Conservation (phyloP, 345 rosid species). For the Isatis tinctoria region DNA sequence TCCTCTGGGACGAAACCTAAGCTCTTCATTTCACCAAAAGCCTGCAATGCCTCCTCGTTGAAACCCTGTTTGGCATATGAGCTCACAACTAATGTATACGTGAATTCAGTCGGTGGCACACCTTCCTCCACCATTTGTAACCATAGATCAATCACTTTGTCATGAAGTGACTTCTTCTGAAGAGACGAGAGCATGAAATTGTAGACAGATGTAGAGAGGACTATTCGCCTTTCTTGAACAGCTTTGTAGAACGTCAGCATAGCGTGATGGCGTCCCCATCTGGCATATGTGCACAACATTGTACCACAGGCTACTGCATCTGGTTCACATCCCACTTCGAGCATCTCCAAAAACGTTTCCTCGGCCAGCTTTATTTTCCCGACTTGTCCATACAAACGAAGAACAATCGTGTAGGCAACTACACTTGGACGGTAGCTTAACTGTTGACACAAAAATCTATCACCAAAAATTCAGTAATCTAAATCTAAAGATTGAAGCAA, state of each 20-base stretch:
- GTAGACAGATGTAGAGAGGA: conserved; percentile 62
- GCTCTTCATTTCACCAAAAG: conserved; percentile 66
- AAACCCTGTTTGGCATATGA: conserved; percentile 61
- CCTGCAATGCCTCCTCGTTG: conserved; percentile 53
- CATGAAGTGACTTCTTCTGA: conserved; percentile 80
- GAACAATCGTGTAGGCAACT: conserved; percentile 65
- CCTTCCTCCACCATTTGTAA: conserved; percentile 52
- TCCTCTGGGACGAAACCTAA: conserved; percentile 71
- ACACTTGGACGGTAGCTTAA: conserved; percentile 74
- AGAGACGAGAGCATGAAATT: conserved; percentile 90
- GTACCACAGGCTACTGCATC: conserved; percentile 96
- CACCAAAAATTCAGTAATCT: conserved; percentile 30
- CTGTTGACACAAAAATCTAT: conserved; percentile 59
- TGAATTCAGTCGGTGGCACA: conserved; percentile 58
- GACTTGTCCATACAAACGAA: conserved; percentile 77
- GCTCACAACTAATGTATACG: conserved; percentile 70
- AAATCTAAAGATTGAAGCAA: background rate
- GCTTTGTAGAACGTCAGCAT: conserved; percentile 78
- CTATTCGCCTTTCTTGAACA: conserved; percentile 56
- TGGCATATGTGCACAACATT: conserved; percentile 85
- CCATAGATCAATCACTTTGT: conserved; percentile 69
- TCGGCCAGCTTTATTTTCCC: conserved; percentile 91
- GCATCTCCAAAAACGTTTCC: conserved; percentile 87
- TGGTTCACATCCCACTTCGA: conserved; percentile 81
- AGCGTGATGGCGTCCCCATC: conserved; percentile 87